Conservation (phyloP, 176 grass and related monocot genomes). For the Oryza punctata region DNA sequence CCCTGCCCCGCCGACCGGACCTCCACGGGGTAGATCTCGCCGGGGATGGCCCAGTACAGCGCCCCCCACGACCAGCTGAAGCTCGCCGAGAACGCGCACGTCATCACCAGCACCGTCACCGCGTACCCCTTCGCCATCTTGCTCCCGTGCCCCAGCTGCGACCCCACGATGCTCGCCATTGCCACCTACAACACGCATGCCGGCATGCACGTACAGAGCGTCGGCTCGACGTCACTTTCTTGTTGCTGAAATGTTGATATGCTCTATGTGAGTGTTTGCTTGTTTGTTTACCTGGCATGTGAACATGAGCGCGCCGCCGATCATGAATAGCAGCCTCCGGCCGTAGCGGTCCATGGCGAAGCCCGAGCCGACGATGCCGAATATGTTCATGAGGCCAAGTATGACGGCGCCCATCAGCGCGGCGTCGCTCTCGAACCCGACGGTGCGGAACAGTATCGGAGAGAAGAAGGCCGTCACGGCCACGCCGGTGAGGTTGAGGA, state of each 20-base stretch:
- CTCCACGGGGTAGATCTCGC: slow-evolving; percentile 90
- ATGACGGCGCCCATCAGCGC: slow-evolving; percentile 78
- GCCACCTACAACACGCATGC: slow-evolving; percentile 45
- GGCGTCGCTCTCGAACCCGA: slow-evolving; percentile 68
- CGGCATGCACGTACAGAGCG: not conserved
- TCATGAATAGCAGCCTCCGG: slow-evolving; percentile 67
- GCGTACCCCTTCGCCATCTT: slow-evolving; percentile 65
- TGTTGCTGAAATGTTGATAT: not conserved
- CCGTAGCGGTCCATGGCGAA: slow-evolving; percentile 72
- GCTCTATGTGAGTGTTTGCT: no score
- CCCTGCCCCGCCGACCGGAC: slow-evolving; percentile 75
- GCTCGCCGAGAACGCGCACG: slow-evolving; percentile 62
- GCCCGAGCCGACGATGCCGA: slow-evolving; percentile 58
- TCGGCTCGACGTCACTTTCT: not conserved
- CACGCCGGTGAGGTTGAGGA: slow-evolving; percentile 77
- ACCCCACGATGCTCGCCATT: slow-evolving; percentile 68
- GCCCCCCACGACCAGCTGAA: slow-evolving; percentile 93
- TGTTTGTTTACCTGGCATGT: slow-evolving; percentile 45
- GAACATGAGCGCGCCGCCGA: slow-evolving; percentile 76
- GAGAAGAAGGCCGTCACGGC: slow-evolving; percentile 78
- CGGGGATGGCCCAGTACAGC: slow-evolving; percentile 69
- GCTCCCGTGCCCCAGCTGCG: slow-evolving; percentile 43
- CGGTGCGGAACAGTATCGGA: slow-evolving; percentile 74
- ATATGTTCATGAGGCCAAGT: slow-evolving; percentile 68
- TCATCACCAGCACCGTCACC: slow-evolving; percentile 58